These are phyloP conservation scores for Backusella tuberculispora DNA, from an alignment of 192 early-diverging fungal genomes.

Conservation along the genomic window DNA sequence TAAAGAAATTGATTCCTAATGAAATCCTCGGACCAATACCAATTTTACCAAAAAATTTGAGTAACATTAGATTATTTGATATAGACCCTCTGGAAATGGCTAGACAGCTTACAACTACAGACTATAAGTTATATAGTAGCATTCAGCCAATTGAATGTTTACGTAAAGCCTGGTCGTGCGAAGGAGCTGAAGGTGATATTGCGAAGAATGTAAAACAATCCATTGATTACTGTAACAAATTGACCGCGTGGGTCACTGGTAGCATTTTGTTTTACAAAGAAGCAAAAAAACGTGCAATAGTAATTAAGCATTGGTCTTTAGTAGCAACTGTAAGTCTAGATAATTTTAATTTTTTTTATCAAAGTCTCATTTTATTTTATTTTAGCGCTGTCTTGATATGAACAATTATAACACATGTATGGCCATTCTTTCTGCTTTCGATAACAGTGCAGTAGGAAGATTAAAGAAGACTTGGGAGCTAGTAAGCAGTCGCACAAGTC, in stretches of 20 bases:
- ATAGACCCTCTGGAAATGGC: constrained; percentile 93
- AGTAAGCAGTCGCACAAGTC: constrained; percentile 44
- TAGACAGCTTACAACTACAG: constrained; percentile 91
- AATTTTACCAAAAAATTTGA: constrained; percentile 80
- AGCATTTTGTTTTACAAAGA: constrained; percentile 81
- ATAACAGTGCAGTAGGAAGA: constrained; percentile 85
- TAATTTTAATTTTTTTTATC: neutral
- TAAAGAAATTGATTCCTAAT: constrained; percentile 69
- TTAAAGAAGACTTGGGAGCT: constrained; percentile 88
- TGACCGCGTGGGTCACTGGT: constrained; percentile 85
- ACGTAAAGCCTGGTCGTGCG: constrained; percentile 82
- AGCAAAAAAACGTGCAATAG: constrained; percentile 71
- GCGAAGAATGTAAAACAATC: constrained; percentile 87
- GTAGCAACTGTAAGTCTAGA: constrained; percentile 65
- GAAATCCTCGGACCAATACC: constrained; percentile 69
- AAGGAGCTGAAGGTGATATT: constrained; percentile 57
- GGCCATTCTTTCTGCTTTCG: constrained; percentile 87
- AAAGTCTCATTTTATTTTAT: constrained; percentile 12
- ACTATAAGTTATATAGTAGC: constrained; percentile 75
- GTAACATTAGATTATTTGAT: constrained; percentile 79
- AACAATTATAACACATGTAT: constrained; percentile 96
- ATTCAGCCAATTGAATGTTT: constrained; percentile 90
- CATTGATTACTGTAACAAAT: constrained; percentile 79
- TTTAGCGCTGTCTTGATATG: constrained; percentile 71
- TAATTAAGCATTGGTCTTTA: constrained; percentile 85